phyloP scores from a whole-genome alignment of 2,329 filamentous ascomycete species.

The Arthrobotrys sphaeroides region DNA sequence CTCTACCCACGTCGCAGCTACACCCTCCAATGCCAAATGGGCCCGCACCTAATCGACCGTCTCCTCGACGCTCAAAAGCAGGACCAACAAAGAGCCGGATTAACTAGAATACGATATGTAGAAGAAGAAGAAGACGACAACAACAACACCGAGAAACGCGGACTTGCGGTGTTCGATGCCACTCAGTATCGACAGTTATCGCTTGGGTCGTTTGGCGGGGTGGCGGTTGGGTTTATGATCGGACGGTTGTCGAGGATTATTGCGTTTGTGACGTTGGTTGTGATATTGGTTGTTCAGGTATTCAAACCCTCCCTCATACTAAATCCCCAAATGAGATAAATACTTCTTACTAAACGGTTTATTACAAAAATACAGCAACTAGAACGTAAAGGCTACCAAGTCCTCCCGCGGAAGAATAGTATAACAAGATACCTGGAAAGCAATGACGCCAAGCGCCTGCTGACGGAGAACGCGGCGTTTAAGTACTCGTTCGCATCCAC shows the following conservation, averaged over 20 bases:
- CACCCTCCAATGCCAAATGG: constrained; percentile 33
- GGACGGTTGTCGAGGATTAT: constrained; percentile 28
- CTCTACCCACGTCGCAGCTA: constrained; percentile 18
- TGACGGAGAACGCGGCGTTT: constrained; percentile 34
- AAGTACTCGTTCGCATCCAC: constrained; percentile 37
- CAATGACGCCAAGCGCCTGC: neutral
- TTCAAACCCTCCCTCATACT: neutral
- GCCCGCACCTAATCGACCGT: constrained; percentile 27
- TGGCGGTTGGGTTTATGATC: constrained; percentile 24
- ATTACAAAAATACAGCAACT: constrained; percentile 27
- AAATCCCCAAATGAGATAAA: neutral
- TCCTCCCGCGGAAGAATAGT: constrained; percentile 3
- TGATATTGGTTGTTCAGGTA: constrained; percentile 35
- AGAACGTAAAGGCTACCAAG: constrained; percentile 24
- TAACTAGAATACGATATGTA: neutral
- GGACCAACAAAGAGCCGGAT: neutral
- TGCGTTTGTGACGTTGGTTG: constrained; percentile 9
- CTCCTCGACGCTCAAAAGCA: constrained; percentile 15
- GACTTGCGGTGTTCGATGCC: neutral
- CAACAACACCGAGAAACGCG: no score
- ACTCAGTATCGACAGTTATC: constrained; percentile 32
- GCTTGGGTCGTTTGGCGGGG: constrained; percentile 33
- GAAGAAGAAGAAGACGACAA: neutral
- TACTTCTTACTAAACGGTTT: neutral
- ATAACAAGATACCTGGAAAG: neutral